A percentile compares a stretch with the other conserved stretches of the same genome.
Evolutionary conservation across 345 rosid genomes (phyloP).

Genomic region (Erucastrum elatum): DNA sequence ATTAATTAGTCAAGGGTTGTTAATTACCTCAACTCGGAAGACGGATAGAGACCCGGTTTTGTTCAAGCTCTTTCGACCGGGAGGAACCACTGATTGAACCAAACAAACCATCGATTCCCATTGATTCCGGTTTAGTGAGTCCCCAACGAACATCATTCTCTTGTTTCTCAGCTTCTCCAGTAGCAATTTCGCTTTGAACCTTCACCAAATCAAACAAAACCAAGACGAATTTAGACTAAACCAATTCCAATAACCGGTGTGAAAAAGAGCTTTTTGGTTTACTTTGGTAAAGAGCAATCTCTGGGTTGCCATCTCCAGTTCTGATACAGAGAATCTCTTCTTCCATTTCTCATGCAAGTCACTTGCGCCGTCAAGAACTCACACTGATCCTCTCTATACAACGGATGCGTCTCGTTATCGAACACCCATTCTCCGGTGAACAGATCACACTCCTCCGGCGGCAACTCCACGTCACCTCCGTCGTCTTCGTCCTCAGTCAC

Average conservation of each 20-base stretch:
- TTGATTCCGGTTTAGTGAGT: slow-evolving; percentile 88
- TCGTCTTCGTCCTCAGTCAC: slow-evolving; percentile 39
- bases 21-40: slow-evolving; percentile 66
- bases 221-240: not conserved
- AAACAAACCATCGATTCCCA: slow-evolving; percentile 99
- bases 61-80: slow-evolving; percentile 68
- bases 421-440: slow-evolving; percentile 85
- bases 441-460: slow-evolving; percentile 84
- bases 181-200: slow-evolving; percentile 73
- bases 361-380: slow-evolving; percentile 84
- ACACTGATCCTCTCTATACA: slow-evolving; percentile 85
- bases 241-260: not conserved
- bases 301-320: slow-evolving; percentile 97
- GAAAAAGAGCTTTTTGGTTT: slow-evolving; percentile 22
- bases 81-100: slow-evolving; percentile 75
- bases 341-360: slow-evolving; percentile 91
- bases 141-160: slow-evolving; percentile 95
- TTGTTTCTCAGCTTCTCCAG: slow-evolving; percentile 83
- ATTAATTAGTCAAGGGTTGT: not conserved
- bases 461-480: slow-evolving; percentile 57
- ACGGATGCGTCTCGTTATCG: slow-evolving; percentile 68
- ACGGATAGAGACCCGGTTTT: slow-evolving; percentile 69
- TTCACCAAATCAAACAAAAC: slow-evolving; percentile 29
- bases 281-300: slow-evolving; percentile 86
- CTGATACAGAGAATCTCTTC: slow-evolving; percentile 77